Conservation (phyloP, 441 rosid species). For the Isatis lusitanica region DNA sequence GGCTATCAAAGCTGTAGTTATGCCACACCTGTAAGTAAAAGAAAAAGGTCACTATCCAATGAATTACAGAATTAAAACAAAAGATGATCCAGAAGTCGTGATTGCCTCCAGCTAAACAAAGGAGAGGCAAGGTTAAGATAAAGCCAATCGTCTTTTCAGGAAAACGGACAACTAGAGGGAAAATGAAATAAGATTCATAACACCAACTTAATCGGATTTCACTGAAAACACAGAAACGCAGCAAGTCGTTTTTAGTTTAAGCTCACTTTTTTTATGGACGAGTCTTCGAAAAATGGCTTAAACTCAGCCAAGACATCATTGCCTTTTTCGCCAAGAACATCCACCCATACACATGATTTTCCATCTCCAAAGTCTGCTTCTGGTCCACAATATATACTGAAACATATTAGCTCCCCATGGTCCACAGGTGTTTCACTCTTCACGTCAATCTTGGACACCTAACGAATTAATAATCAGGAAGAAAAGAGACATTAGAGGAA, state of each 20-base stretch:
- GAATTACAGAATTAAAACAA: constrained; percentile 20
- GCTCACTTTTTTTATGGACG: constrained; percentile 68
- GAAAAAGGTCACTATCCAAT: constrained; percentile 7
- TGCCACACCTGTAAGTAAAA: constrained; percentile 77
- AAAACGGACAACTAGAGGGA: not conserved
- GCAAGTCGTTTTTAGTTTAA: not conserved
- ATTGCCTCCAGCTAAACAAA: too few relatives aligned
- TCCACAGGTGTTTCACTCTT: constrained; percentile 87
- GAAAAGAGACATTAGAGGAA: not conserved
- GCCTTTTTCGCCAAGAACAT: constrained; percentile 87
- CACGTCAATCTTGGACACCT: constrained; percentile 90
- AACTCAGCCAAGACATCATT: constrained; percentile 62
- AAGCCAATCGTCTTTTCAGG: too few relatives aligned
- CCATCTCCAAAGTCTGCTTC: constrained; percentile 84
- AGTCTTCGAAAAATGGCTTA: constrained; percentile 73
- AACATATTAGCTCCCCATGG: constrained; percentile 92
- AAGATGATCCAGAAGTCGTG: not conserved
- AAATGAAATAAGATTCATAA: not conserved
- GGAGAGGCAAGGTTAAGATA: too few relatives aligned
- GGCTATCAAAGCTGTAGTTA: constrained; percentile 94
- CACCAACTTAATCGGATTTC: constrained; percentile 1
- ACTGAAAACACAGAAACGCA: not conserved
- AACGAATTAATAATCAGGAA: constrained; percentile 15
- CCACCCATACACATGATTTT: constrained; percentile 92
- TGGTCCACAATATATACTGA: constrained; percentile 89